Evolutionary conservation across 1,139 yeast species (phyloP).

Genomic region (Wickerhamomyces sp.): DNA sequence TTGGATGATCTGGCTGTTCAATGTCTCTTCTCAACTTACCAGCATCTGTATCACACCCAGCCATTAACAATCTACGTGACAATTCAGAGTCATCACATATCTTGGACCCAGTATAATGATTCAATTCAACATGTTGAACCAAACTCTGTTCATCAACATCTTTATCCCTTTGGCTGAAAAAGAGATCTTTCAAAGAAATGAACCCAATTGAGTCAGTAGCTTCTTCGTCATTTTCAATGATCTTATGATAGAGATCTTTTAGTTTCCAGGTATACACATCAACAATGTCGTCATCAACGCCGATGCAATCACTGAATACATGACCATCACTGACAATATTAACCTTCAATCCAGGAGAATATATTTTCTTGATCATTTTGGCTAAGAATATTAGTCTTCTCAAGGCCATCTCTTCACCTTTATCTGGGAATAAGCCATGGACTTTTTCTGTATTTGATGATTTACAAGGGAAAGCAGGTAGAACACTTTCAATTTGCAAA

Average conservation of each 20-base stretch:
- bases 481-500: slow-evolving; percentile 47
- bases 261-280: slow-evolving; percentile 43
- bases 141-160: slow-evolving; percentile 24
- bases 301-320: slow-evolving; percentile 61
- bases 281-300: slow-evolving; percentile 49
- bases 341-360: slow-evolving; percentile 51
- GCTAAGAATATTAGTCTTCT: slow-evolving; percentile 30
- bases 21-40: slow-evolving; percentile 33
- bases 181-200: slow-evolving; percentile 34
- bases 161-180: slow-evolving; percentile 25
- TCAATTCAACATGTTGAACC: slow-evolving; percentile 25
- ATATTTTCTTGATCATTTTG: slow-evolving; percentile 32
- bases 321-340: slow-evolving; percentile 64
- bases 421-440: slow-evolving; percentile 47
- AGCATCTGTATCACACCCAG: slow-evolving; percentile 38
- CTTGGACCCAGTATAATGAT: slow-evolving; percentile 33
- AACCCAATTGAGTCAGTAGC: slow-evolving; percentile 32
- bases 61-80: slow-evolving; percentile 35
- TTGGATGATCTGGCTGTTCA: slow-evolving; percentile 40
- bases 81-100: slow-evolving; percentile 32
- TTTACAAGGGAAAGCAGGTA: slow-evolving; percentile 65
- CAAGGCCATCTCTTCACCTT: slow-evolving; percentile 37
- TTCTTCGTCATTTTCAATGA: slow-evolving; percentile 26
- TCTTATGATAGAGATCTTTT: slow-evolving; percentile 34
- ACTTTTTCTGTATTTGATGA: slow-evolving; percentile 54